Evolutionary conservation across 371 early-diverging fungal species (phyloP).

Genomic region (Batrachochytrium dendrobatidis): DNA sequence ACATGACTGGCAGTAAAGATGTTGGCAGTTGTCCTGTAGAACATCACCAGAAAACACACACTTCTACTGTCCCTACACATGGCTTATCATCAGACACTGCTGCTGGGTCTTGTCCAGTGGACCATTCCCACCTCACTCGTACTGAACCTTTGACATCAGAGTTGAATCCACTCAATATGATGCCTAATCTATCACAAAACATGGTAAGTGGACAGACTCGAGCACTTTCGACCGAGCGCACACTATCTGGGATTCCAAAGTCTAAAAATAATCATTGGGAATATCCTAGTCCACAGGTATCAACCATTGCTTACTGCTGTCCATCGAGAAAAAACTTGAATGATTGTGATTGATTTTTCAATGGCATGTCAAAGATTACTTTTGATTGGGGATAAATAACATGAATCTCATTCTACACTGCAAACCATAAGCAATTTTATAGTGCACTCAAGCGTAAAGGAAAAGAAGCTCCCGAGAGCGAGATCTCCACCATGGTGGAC

Average conservation of each 20-base stretch:
- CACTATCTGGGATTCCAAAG: slow-evolving; percentile 50
- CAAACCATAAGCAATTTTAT: slow-evolving; percentile 77
- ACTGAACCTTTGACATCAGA: background rate
- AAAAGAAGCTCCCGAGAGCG: slow-evolving; percentile 84
- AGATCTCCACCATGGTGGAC: slow-evolving; percentile 87
- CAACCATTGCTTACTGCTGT: background rate
- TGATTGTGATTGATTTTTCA: background rate
- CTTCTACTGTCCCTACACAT: too few relatives aligned
- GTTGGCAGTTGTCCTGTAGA: too few relatives aligned
- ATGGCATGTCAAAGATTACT: background rate
- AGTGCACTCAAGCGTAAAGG: slow-evolving; percentile 91
- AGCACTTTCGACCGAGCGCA: slow-evolving; percentile 64
- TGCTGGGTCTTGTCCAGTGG: slow-evolving; percentile 28
- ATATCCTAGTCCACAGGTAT: slow-evolving; percentile 76
- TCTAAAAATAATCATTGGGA: slow-evolving; percentile 61
- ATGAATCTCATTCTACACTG: too few relatives aligned
- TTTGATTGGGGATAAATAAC: too few relatives aligned
- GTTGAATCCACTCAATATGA: slow-evolving; percentile 79
- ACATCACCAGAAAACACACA: too few relatives aligned
- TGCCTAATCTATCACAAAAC: slow-evolving; percentile 71
- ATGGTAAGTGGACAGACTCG: slow-evolving; percentile 56
- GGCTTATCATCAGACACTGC: too few relatives aligned
- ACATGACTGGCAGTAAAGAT: too few relatives aligned
- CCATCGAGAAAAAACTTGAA: background rate
- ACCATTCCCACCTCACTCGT: slow-evolving; percentile 17